phyloP scores from a whole-genome alignment of 306 rosid species.

The Malus domestica region ASM211411v1 NC_041802.1:6476001-6476500 shows the following conservation, averaged over 20 bases:
- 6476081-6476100: conserved; percentile 51
- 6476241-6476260: conserved; percentile 76
- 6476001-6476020: conserved; percentile 32
- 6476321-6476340: conserved; percentile 67
- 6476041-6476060: conserved; percentile 57
- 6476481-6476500: conserved; percentile 47
- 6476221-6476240: conserved; percentile 36
- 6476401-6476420: conserved; percentile 6
- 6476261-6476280: conserved; percentile 78
- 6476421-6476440: neutral
- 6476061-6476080: conserved; percentile 63
- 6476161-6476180: conserved; percentile 3
- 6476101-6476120: conserved; percentile 48
- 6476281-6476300: conserved; percentile 67
- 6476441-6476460: neutral
- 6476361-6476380: conserved; percentile 75
- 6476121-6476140: conserved; percentile 14
- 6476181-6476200: neutral
- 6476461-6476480: conserved; percentile 2
- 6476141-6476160: conserved; percentile 14
- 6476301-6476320: conserved; percentile 54
- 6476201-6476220: neutral
- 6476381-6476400: conserved; percentile 70
- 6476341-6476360: conserved; percentile 76
- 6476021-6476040: conserved; percentile 44